Percentiles rank a stretch among this genome's conserved stretches.
These are phyloP conservation scores for Tanacetum coccineum DNA, from an alignment of 129 eudicot genomes.

Conservation along the genomic window DNA sequence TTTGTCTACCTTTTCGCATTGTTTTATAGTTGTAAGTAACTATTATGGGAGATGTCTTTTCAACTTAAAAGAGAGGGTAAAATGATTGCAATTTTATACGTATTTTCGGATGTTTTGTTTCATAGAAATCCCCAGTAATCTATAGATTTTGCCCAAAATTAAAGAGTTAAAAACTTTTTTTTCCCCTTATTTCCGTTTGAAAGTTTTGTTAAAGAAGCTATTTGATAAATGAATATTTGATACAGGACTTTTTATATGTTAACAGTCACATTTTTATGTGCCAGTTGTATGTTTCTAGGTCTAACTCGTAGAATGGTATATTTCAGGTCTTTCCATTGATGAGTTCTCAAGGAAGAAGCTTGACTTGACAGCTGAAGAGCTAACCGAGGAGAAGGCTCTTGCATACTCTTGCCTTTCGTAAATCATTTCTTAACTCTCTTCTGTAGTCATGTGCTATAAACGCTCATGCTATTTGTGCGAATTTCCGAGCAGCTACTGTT, in stretches of 20 bases:
- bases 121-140: too few relatives aligned
- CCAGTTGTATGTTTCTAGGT: background rate
- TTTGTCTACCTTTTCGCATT: background rate
- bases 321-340: slow-evolving; percentile 83
- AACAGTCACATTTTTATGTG: too few relatives aligned
- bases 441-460: slow-evolving; percentile 1
- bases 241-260: background rate
- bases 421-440: background rate
- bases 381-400: slow-evolving; percentile 81
- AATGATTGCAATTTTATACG: too few relatives aligned
- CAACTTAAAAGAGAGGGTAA: too few relatives aligned
- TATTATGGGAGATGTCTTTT: too few relatives aligned
- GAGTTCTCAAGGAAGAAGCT: slow-evolving; percentile 90
- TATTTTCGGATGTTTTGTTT: too few relatives aligned
- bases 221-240: background rate
- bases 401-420: slow-evolving; percentile 95
- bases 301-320: background rate
- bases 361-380: slow-evolving; percentile 90
- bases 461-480: slow-evolving; percentile 22
- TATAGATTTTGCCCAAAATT: too few relatives aligned
- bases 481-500: slow-evolving; percentile 36
- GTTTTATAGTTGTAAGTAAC: background rate
- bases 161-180: background rate
- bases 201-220: too few relatives aligned
- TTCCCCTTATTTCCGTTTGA: background rate